Conservation (phyloP, 257 asterid genomes). For the Solanum chmielewskii region DNA sequence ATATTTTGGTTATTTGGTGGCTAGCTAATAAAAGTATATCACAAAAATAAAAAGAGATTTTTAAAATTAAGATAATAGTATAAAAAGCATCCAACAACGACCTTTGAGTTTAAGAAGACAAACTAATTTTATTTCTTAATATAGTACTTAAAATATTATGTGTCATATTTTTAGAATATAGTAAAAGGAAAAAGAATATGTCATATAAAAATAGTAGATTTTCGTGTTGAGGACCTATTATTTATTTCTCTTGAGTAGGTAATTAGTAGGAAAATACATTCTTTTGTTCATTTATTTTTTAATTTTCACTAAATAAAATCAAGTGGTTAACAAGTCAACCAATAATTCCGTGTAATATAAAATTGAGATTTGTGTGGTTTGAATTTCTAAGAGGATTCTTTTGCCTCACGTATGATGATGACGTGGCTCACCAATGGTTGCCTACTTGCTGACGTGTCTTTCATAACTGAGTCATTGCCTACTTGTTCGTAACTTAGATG, state of each 20-base stretch:
- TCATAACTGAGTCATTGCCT: neutral
- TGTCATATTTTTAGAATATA: neutral
- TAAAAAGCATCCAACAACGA: neutral
- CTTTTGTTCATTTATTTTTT: neutral
- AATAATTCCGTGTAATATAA: constrained; percentile 20
- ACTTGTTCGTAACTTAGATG: neutral
- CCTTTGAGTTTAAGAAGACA: neutral
- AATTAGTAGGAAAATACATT: neutral
- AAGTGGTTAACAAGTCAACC: constrained; percentile 24
- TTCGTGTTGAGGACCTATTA: neutral
- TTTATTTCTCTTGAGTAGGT: neutral
- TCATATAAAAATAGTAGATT: neutral
- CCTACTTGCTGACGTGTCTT: constrained; percentile 19
- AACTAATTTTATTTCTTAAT: neutral
- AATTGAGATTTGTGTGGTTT: constrained; percentile 13
- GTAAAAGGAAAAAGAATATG: neutral
- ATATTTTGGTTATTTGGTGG: neutral
- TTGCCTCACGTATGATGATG: constrained; percentile 13
- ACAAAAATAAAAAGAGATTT: neutral
- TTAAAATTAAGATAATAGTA: neutral
- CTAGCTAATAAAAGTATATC: neutral
- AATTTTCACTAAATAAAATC: neutral
- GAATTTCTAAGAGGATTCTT: constrained; percentile 10
- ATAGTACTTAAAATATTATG: neutral
- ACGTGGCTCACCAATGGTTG: constrained; percentile 21